Conservation (phyloP, 441 rosid genomes). For the Pelargonium myrrhifolium region DNA sequence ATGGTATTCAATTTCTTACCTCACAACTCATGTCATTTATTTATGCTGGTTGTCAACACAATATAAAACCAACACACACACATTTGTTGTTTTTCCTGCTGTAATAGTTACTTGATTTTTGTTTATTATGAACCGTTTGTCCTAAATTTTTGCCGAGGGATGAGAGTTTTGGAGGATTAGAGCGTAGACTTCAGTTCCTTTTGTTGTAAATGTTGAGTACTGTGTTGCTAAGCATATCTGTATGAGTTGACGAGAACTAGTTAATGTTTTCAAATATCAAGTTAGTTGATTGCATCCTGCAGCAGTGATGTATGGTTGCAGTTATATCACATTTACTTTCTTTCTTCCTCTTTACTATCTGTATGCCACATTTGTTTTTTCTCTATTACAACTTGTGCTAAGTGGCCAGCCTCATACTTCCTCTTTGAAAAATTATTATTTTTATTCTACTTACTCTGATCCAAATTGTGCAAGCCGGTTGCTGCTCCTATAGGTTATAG, state of each 20-base stretch:
- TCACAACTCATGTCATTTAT: constrained; percentile 4
- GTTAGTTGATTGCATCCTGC: too few relatives aligned
- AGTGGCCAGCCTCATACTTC: background rate
- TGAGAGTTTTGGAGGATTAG: background rate
- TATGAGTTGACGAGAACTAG: background rate
- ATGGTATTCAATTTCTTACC: constrained; percentile 38
- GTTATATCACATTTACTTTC: background rate
- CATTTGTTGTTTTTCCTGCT: background rate
- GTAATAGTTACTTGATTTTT: background rate
- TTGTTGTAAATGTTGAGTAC: background rate
- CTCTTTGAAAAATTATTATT: background rate
- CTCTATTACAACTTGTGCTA: background rate
- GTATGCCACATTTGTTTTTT: background rate
- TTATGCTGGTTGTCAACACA: background rate
- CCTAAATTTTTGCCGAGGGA: background rate
- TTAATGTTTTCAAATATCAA: too few relatives aligned
- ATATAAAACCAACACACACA: background rate
- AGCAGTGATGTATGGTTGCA: background rate
- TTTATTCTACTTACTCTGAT: background rate
- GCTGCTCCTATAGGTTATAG: background rate
- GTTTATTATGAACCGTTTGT: background rate
- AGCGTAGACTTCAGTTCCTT: background rate
- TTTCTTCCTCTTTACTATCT: background rate
- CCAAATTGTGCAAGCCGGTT: background rate
- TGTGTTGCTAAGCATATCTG: background rate